These are phyloP conservation scores for Pseudogymnoascus sp. DNA, from an alignment of 2,329 filamentous ascomycete genomes.

Conservation along the genomic window DNA sequence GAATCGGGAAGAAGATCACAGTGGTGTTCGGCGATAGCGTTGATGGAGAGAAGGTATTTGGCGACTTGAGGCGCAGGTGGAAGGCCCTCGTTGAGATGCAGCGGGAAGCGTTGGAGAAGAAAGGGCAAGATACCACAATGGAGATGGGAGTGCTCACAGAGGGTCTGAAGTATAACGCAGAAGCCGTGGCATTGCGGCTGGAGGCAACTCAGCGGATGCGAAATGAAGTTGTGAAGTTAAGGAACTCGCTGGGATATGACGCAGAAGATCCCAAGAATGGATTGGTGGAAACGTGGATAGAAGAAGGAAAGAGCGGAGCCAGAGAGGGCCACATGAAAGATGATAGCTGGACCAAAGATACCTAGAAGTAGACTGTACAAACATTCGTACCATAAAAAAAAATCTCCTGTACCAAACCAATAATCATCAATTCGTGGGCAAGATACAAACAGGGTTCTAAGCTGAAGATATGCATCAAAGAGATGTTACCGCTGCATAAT, in stretches of 20 bases:
- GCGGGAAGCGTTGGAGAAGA: constrained; percentile 33
- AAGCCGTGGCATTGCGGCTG: constrained; percentile 68
- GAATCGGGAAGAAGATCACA: constrained; percentile 61
- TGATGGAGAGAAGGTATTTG: constrained; percentile 68
- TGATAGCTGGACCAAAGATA: constrained; percentile 54
- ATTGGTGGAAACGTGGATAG: constrained; percentile 73
- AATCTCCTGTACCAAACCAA: background rate
- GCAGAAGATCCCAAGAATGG: constrained; percentile 74
- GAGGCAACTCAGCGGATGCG: constrained; percentile 75
- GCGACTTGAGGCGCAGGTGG: constrained; percentile 70
- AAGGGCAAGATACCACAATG: constrained; percentile 26
- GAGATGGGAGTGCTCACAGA: constrained; percentile 56
- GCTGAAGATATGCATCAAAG: background rate
- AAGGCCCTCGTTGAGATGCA: constrained; percentile 53
- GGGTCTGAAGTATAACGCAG: constrained; percentile 58
- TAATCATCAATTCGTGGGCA: background rate
- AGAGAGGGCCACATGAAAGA: constrained; percentile 47
- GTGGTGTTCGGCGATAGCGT: constrained; percentile 75
- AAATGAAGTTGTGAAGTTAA: constrained; percentile 71
- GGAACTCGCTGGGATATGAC: constrained; percentile 58
- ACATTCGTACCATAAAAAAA: background rate
- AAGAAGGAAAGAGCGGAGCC: constrained; percentile 45
- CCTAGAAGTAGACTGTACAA: constrained; percentile 10
- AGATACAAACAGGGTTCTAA: background rate
- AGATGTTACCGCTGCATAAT: background rate